Conservation (phyloP, 164 flowering plant species). For the Umbilicus rupestris region DNA sequence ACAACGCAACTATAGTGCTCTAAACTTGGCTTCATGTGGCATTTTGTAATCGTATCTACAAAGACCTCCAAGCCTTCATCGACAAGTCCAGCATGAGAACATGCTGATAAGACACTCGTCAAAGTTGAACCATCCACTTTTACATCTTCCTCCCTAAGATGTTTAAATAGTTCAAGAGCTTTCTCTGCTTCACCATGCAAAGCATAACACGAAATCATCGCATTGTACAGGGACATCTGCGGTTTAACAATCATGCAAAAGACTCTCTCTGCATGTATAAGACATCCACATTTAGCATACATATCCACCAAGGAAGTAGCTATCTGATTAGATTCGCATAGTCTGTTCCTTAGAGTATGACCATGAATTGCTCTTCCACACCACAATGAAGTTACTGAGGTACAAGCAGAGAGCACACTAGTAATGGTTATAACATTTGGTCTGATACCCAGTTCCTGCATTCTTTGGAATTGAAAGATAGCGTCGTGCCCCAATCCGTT, state of each 20-base stretch:
- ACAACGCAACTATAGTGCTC: conserved; percentile 59
- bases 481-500: conserved; percentile 40
- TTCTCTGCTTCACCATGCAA: conserved; percentile 41
- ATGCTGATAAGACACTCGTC: conserved; percentile 45
- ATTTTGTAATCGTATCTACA: conserved; percentile 23
- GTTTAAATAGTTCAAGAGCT: conserved; percentile 34
- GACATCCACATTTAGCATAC: conserved; percentile 66
- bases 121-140: conserved; percentile 51
- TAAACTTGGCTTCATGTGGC: conserved; percentile 30
- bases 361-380: conserved; percentile 54
- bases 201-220: conserved; percentile 51
- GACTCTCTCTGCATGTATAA: conserved; percentile 30
- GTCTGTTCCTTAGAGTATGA: conserved; percentile 24
- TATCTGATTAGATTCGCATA: conserved; percentile 20
- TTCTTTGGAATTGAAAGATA: conserved; percentile 26
- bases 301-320: conserved; percentile 47
- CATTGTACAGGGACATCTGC: conserved; percentile 46
- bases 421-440: conserved; percentile 35
- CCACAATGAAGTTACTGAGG: conserved; percentile 22
- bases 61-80: conserved; percentile 45
- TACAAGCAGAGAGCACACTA: conserved; percentile 40
- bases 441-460: conserved; percentile 44
- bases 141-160: conserved; percentile 23
- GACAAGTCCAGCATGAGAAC: conserved; percentile 46
- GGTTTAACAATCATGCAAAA: conserved; percentile 27